Evolutionary conservation across 148 eudicot species (phyloP).

Genomic region (Fallopia convolvulus): DNA sequence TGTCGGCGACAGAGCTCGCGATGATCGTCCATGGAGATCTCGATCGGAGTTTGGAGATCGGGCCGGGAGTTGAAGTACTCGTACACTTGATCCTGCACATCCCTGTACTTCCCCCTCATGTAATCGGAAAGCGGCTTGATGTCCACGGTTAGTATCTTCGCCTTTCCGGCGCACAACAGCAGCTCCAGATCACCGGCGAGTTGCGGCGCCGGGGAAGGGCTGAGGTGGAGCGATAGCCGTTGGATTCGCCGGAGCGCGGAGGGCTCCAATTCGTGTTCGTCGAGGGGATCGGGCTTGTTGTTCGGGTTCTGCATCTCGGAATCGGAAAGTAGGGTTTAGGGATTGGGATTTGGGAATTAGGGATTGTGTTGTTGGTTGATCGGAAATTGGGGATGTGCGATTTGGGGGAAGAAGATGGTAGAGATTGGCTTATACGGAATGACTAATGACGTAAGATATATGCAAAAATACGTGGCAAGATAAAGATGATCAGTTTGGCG

Average conservation of each 20-base stretch:
- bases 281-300: constrained; percentile 10
- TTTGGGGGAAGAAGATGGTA: neutral
- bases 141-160: constrained; percentile 30
- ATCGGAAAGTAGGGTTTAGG: neutral
- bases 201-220: neutral
- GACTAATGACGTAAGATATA: neutral
- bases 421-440: constrained; percentile 9
- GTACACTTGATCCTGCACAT: constrained; percentile 52
- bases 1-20: constrained; percentile 67
- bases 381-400: neutral
- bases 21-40: constrained; percentile 67
- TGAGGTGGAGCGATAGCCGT: constrained; percentile 48
- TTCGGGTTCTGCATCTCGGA: neutral
- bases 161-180: constrained; percentile 32
- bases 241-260: constrained; percentile 37
- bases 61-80: constrained; percentile 55
- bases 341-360: neutral
- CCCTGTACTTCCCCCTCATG: constrained; percentile 80
- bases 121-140: constrained; percentile 36
- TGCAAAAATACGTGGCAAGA: no score
- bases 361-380: constrained; percentile 1
- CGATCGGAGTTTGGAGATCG: constrained; percentile 68
- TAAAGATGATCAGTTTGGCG: no score
- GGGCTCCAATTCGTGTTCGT: constrained; percentile 17
- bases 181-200: constrained; percentile 13